Base-by-base conservation (phyloP, 495 filamentous ascomycete genomes). In the Cercophora samala region DNA sequence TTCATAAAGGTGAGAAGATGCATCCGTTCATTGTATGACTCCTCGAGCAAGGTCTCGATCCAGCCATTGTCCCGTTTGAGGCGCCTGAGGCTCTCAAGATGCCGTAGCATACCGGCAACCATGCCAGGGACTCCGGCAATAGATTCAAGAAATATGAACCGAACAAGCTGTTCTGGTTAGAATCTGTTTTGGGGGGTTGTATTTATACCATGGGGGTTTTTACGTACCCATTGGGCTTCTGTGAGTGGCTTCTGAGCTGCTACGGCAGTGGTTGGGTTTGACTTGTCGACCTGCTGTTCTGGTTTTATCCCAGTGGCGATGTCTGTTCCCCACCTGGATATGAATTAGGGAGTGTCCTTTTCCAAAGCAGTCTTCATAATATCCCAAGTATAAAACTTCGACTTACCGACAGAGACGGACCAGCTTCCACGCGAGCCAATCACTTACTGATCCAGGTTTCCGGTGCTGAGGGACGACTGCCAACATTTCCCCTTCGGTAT, bases 121-220 rank as follows among this genome's bases (percentile, higher is more conserved):
- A 98, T 98, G 0, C 96, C 96, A 0, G 96, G 96, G 0, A 99
- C 95, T 21, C 90, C 95, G 11, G 95, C 95, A 32, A 99, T 91
- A 62, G 90, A 93, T 77, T 99, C 95, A 61, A 99, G 84, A 78
- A 99, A 98, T 67, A 99, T 83, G 70, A 96, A 91, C 22, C 95
- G 85, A 13, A 90, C 84, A 52, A 97, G 78, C 90, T 78, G 32
- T 18, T 37, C 5, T 21, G 0, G 68, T 73, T 61, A 72, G 69
- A 62, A 26, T 17, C 5, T 46, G 6, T 17, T 46, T 1, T 37
- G n/a, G 23, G 25, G 6, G 6, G 37, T 42, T 8, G 51, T 42
- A 1, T 21, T 22, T 18, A 18, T 29, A 26, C 4, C 24, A 46
- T 26, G 51, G 4, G 55, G 18, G 42, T 25, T 26, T 5, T 11